Conservation (phyloP, 2,329 filamentous ascomycete species). For the Verticillium klebahnii region DNA sequence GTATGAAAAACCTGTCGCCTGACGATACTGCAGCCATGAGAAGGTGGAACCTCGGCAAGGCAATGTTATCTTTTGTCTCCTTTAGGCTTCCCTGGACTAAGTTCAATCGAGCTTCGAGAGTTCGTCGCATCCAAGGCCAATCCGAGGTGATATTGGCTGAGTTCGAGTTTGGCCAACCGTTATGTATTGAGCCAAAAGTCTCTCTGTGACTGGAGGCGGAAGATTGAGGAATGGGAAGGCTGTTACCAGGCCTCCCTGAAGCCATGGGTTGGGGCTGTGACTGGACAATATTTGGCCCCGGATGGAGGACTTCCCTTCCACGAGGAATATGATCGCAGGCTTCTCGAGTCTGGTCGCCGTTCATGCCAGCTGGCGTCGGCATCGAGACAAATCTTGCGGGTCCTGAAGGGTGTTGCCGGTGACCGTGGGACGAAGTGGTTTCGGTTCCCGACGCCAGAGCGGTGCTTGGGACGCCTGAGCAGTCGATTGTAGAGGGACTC, state of each 20-base stretch:
- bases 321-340: too few species aligned
- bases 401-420: not conserved
- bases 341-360: not conserved
- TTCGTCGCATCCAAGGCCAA: not conserved
- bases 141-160: not conserved
- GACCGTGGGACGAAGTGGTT: not conserved
- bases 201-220: not conserved
- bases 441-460: not conserved
- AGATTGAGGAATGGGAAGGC: not conserved
- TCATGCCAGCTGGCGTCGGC: not conserved
- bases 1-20: conserved; percentile 59
- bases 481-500: not conserved
- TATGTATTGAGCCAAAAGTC: not conserved
- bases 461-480: not conserved
- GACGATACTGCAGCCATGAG: conserved; percentile 49
- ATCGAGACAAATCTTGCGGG: not conserved
- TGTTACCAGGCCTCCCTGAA: not conserved
- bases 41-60: conserved; percentile 42
- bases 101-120: not conserved
- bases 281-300: not conserved
- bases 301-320: not conserved
- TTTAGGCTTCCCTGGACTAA: not conserved
- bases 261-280: not conserved
- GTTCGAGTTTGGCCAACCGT: not conserved
- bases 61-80: conserved; percentile 3